Percentiles rank a stretch among this genome's conserved stretches.
These are phyloP conservation scores for Suillus placidus DNA, from an alignment of 768 basidiomycete species.

Conservation along the genomic window DNA sequence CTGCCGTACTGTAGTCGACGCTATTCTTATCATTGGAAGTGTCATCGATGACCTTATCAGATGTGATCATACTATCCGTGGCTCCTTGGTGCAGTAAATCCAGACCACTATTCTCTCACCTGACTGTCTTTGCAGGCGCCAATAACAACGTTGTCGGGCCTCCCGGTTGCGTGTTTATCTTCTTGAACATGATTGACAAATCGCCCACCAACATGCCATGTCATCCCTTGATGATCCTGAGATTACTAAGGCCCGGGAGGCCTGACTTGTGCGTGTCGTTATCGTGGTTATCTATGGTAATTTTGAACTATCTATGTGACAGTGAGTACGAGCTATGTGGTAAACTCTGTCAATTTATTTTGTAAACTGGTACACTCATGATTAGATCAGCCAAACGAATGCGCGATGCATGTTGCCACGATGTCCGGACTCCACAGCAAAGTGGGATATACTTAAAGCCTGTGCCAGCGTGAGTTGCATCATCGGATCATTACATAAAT, in stretches of 20 bases:
- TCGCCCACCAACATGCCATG: no score
- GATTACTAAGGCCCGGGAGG: conserved; percentile 9
- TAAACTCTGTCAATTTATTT: not conserved
- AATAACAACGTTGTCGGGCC: not conserved
- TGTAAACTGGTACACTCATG: not conserved
- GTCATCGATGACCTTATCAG: not conserved
- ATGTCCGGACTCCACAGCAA: no score
- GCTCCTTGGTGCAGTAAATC: not conserved
- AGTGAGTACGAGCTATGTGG: not conserved
- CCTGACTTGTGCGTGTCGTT: conserved; percentile 7
- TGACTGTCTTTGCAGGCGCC: not conserved
- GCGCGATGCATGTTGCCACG: not conserved
- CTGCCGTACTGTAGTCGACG: not conserved
- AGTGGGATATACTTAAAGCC: not conserved
- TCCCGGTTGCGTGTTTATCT: not conserved
- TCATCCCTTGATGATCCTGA: not conserved
- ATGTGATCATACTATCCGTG: not conserved
- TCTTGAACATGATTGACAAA: no score
- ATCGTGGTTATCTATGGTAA: conserved; percentile 12
- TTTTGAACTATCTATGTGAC: conserved; percentile 2
- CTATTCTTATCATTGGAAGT: not conserved
- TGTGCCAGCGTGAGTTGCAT: conserved; percentile 17
- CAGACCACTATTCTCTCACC: not conserved
- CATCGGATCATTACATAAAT: conserved; percentile 18
- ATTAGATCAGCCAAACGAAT: conserved; percentile 13